phyloP scores from a whole-genome alignment of 176 grass and related monocot species.

The Cymbopogon citratus region DNA sequence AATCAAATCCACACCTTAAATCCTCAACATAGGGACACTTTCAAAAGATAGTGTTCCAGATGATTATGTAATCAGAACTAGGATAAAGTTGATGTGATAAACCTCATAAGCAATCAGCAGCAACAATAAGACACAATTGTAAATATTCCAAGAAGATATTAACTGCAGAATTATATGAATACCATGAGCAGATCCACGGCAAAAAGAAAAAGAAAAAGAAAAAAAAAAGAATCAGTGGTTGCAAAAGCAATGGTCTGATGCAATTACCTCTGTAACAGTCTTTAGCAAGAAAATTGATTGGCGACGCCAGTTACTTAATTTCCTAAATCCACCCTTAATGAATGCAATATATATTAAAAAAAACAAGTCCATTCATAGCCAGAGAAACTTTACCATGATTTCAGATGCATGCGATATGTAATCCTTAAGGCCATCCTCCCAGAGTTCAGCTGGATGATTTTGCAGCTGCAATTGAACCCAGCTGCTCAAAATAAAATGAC shows the following conservation, averaged over 20 bases:
- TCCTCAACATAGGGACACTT: background rate
- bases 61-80: background rate
- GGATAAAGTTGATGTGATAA: background rate
- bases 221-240: background rate
- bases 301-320: background rate
- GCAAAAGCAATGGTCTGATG: background rate
- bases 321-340: background rate
- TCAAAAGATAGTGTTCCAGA: background rate
- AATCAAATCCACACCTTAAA: background rate
- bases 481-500: conserved; percentile 42
- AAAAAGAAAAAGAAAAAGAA: too few relatives aligned
- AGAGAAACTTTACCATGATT: conserved; percentile 62
- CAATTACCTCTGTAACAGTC: background rate
- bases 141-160: background rate
- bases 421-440: conserved; percentile 78
- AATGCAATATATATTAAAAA: background rate
- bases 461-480: conserved; percentile 87
- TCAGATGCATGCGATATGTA: conserved; percentile 72
- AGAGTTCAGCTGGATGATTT: conserved; percentile 78
- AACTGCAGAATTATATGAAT: background rate
- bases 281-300: background rate
- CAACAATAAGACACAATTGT: background rate
- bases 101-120: background rate
- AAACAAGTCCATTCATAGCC: background rate
- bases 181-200: background rate